Conservation (phyloP, 805 yeast species). For the Metschnikowia santaceciliae region DNA sequence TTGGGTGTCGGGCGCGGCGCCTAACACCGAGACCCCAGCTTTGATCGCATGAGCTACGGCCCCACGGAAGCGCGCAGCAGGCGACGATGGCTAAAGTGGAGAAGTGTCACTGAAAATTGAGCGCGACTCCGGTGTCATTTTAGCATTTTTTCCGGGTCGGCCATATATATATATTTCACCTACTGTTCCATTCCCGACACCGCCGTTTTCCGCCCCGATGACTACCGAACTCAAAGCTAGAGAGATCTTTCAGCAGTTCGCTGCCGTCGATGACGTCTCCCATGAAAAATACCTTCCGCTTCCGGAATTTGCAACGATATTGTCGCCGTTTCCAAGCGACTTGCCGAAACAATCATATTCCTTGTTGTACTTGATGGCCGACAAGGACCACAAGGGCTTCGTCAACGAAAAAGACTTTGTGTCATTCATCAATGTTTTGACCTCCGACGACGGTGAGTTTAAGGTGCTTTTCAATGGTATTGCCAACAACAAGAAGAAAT, state of each 20-base stretch:
- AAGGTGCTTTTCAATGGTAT: slow-evolving; percentile 53
- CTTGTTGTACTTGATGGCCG: slow-evolving; percentile 77
- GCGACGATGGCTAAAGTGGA: slow-evolving; percentile 1
- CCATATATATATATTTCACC: slow-evolving; percentile 2
- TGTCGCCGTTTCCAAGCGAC: slow-evolving; percentile 41
- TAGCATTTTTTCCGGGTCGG: slow-evolving; percentile 4
- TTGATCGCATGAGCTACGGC: slow-evolving; percentile 4
- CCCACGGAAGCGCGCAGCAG: slow-evolving; percentile 6
- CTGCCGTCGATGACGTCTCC: slow-evolving; percentile 22
- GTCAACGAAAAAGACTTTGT: slow-evolving; percentile 70
- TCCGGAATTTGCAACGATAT: slow-evolving; percentile 33
- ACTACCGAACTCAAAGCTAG: slow-evolving; percentile 18
- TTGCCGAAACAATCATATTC: slow-evolving; percentile 35
- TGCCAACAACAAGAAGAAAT: slow-evolving; percentile 17
- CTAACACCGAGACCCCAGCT: slow-evolving; percentile 4
- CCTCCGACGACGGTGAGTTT: slow-evolving; percentile 37
- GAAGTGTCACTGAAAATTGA: slow-evolving; percentile 3
- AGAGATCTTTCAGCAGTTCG: slow-evolving; percentile 39
- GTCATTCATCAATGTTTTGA: slow-evolving; percentile 56
- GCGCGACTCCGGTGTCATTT: slow-evolving; percentile 5
- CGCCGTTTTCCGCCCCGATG: slow-evolving; percentile 9
- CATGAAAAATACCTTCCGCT: slow-evolving; percentile 27
- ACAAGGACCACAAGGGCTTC: slow-evolving; percentile 64
- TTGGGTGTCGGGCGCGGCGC: slow-evolving; percentile 1
- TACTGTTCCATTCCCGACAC: neutral